These are phyloP conservation scores for Gaultheria prostrata DNA, from an alignment of 148 eudicot genomes.

Conservation along the genomic window DNA sequence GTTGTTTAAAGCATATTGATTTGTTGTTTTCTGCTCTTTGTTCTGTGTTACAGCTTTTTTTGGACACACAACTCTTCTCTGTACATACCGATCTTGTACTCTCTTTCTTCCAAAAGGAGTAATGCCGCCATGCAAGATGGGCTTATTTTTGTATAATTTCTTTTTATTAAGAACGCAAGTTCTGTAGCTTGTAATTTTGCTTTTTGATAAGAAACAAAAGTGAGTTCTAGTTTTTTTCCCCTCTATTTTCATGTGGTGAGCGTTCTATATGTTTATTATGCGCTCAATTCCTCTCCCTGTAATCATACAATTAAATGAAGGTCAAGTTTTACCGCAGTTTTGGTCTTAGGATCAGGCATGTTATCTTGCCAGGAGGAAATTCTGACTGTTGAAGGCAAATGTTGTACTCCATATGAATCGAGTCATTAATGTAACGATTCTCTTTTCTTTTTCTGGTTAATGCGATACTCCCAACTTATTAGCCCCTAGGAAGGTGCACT, in stretches of 20 bases:
- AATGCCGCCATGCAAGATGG: constrained; percentile 24
- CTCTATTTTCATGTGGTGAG: neutral
- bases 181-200: constrained; percentile 19
- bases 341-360: neutral
- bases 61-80: constrained; percentile 90
- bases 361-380: neutral
- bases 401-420: neutral
- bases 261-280: neutral
- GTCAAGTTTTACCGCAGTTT: neutral
- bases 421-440: neutral
- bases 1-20: constrained; percentile 18
- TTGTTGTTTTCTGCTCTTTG: constrained; percentile 2
- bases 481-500: neutral
- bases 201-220: neutral
- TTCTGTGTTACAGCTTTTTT: constrained; percentile 56
- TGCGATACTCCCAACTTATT: neutral
- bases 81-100: constrained; percentile 97
- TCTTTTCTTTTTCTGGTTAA: neutral
- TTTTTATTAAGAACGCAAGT: constrained; percentile 15
- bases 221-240: neutral
- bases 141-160: constrained; percentile 12
- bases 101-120: constrained; percentile 87
- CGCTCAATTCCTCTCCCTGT: neutral
- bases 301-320: constrained; percentile 4
- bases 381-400: neutral